Evolutionary conservation across 352 stramenopile species (phyloP).

Genomic region (Phytopythium montanum): DNA sequence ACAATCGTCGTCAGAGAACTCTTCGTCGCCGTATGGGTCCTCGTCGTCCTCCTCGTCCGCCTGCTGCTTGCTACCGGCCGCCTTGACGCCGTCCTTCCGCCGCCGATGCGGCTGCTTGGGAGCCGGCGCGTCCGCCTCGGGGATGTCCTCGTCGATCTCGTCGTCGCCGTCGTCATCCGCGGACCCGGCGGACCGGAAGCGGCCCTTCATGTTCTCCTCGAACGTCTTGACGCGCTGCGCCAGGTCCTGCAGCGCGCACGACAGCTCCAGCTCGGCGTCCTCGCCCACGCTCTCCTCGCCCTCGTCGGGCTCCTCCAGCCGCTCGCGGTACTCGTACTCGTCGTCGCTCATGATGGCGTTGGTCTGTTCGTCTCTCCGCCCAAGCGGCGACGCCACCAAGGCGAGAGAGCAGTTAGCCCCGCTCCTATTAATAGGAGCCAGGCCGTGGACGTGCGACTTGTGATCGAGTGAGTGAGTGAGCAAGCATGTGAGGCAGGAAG

Average conservation of each 20-base stretch:
- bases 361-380: background rate
- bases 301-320: conserved; percentile 24
- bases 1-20: conserved; percentile 12
- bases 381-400: background rate
- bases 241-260: conserved; percentile 69
- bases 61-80: conserved; percentile 29
- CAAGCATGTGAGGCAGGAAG: background rate
- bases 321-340: background rate
- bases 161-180: conserved; percentile 40
- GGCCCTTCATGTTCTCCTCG: conserved; percentile 64
- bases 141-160: conserved; percentile 69
- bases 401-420: no score
- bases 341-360: conserved; percentile 1
- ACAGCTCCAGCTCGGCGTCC: conserved; percentile 72
- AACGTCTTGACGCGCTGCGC: conserved; percentile 62
- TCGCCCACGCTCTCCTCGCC: conserved; percentile 59
- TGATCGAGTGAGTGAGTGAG: no score
- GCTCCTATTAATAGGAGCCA: no score
- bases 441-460: no score
- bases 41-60: conserved; percentile 24
- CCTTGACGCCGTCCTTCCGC: conserved; percentile 8
- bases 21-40: conserved; percentile 16
- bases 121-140: conserved; percentile 25
- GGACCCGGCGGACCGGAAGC: conserved; percentile 35
- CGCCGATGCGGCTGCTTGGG: conserved; percentile 18